phyloP scores from a whole-genome alignment of 140 eudicot species.

The Cichorium intybus region DNA sequence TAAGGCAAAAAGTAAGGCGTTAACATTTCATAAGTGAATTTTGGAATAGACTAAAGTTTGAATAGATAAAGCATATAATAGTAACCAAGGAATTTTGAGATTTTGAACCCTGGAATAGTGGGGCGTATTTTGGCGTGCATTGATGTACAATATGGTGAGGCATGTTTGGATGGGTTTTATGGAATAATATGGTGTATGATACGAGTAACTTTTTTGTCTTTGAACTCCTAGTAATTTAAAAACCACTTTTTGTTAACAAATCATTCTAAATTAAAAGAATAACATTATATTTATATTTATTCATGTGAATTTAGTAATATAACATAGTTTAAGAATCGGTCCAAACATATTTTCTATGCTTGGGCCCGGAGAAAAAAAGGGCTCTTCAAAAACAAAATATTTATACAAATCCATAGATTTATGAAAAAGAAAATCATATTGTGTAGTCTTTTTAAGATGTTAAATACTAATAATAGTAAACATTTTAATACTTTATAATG shows the following conservation, averaged over 20 bases:
- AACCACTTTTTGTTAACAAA: neutral
- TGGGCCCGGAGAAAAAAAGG: too few species aligned
- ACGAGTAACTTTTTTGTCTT: neutral
- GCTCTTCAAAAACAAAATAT: too few species aligned
- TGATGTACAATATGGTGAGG: neutral
- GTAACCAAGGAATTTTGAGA: neutral
- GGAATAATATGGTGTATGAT: neutral
- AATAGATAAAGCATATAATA: neutral
- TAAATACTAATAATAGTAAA: too few species aligned
- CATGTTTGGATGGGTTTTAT: constrained; percentile 10
- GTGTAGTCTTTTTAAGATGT: too few species aligned
- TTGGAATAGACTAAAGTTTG: constrained; percentile 13
- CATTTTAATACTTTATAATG: too few species aligned
- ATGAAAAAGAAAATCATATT: too few species aligned
- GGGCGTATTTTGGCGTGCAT: neutral
- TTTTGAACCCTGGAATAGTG: constrained; percentile 5
- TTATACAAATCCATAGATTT: too few species aligned
- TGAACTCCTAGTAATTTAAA: neutral
- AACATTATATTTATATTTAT: neutral
- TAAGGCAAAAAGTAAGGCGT: neutral
- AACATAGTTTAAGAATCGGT: too few species aligned
- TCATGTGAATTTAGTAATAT: too few species aligned
- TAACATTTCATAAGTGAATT: neutral
- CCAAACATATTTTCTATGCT: too few species aligned
- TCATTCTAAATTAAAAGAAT: constrained; percentile 3